Evolutionary conservation across 345 rosid genomes (phyloP).

Genomic region (Geranium rotundifolium): DNA sequence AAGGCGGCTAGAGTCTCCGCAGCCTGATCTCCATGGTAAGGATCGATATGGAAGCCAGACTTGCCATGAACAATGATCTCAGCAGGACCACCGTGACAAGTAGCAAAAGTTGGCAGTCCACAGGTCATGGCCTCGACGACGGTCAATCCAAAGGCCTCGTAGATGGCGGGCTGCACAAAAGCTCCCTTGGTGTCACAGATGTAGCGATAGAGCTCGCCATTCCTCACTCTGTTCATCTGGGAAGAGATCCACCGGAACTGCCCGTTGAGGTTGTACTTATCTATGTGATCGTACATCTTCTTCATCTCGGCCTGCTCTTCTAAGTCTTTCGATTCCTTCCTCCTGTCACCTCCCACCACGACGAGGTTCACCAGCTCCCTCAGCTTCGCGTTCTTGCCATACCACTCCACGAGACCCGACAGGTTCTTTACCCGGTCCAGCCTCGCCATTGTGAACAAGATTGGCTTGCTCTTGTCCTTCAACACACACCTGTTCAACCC

Average conservation of each 20-base stretch:
- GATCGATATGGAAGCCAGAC: constrained; percentile 89
- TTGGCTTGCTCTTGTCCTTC: constrained; percentile 80
- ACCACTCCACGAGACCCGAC: constrained; percentile 91
- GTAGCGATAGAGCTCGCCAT: constrained; percentile 76
- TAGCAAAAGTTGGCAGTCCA: constrained; percentile 82
- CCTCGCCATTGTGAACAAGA: constrained; percentile 93
- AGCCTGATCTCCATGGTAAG: constrained; percentile 85
- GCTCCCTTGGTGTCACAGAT: constrained; percentile 79
- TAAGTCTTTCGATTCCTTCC: constrained; percentile 84
- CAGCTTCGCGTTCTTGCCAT: constrained; percentile 58
- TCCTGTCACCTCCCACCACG: constrained; percentile 90
- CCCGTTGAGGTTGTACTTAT: constrained; percentile 62
- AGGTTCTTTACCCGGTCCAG: constrained; percentile 92
- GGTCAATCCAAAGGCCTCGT: constrained; percentile 85
- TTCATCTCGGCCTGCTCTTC: constrained; percentile 97
- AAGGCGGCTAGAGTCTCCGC: constrained; percentile 62
- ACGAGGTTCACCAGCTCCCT: constrained; percentile 78
- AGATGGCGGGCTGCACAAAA: constrained; percentile 82
- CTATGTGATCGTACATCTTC: constrained; percentile 64
- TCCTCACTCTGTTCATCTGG: constrained; percentile 81
- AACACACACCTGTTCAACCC: constrained; percentile 49
- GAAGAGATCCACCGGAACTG: constrained; percentile 92
- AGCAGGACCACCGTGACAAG: constrained; percentile 93
- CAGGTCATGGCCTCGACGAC: constrained; percentile 94
- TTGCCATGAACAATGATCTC: constrained; percentile 89